phyloP scores from a whole-genome alignment of 805 yeast species.

The Jamesozyma jinghongensis region DNA sequence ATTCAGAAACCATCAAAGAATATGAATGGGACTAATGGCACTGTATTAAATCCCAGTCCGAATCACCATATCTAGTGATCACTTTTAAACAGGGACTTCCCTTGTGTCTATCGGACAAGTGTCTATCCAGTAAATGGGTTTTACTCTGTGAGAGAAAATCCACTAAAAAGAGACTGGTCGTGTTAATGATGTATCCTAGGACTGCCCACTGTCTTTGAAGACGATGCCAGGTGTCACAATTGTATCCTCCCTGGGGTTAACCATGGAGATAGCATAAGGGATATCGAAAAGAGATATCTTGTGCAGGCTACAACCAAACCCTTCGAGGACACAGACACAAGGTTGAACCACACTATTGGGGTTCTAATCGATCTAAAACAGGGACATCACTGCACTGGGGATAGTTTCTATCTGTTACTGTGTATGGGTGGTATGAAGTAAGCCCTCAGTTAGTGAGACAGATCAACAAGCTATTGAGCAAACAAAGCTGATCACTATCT shows the following conservation, averaged over 20 bases:
- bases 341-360: too few relatives aligned
- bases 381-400: not conserved
- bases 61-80: too few relatives aligned
- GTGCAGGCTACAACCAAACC: not conserved
- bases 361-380: too few relatives aligned
- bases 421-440: not conserved
- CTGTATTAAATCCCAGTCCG: too few relatives aligned
- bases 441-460: too few relatives aligned
- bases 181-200: too few relatives aligned
- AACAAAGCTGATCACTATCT: not conserved
- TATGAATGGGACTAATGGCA: too few relatives aligned
- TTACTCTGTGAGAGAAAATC: not conserved
- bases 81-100: not conserved
- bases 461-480: too few relatives aligned
- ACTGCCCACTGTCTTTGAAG: too few relatives aligned
- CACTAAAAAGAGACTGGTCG: not conserved
- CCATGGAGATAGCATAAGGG: not conserved
- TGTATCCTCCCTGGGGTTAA: not conserved
- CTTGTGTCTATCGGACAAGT: not conserved
- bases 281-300: not conserved
- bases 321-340: too few relatives aligned
- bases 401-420: not conserved
- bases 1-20: too few relatives aligned
- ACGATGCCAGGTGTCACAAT: too few relatives aligned
- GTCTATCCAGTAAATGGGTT: not conserved